A percentile compares a stretch with the other conserved stretches of the same genome.
Evolutionary conservation across 108 stramenopile species (phyloP).

Genomic region (Licmophora abbreviata): DNA sequence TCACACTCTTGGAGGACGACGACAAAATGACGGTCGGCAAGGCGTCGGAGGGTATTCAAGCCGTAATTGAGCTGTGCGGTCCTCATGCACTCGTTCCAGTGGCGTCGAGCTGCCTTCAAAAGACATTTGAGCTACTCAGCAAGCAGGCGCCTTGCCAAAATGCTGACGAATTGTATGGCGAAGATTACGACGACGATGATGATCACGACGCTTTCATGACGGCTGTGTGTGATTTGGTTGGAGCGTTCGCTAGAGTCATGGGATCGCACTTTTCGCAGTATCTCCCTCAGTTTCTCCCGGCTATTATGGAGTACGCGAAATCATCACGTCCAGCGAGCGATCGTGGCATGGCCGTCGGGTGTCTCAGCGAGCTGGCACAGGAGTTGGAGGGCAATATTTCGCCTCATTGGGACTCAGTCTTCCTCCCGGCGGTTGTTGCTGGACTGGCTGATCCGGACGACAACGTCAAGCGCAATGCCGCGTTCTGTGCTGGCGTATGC

Average conservation of each 20-base stretch:
- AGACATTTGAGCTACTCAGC: slow-evolving; percentile 55
- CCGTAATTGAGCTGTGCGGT: slow-evolving; percentile 82
- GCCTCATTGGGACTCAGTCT: slow-evolving; percentile 75
- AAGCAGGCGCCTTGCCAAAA: slow-evolving; percentile 77
- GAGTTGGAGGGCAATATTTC: slow-evolving; percentile 62
- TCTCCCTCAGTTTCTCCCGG: slow-evolving; percentile 77
- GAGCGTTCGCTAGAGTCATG: slow-evolving; percentile 77
- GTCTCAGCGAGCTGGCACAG: slow-evolving; percentile 90
- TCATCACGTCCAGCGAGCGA: slow-evolving; percentile 83
- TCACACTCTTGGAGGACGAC: slow-evolving; percentile 69
- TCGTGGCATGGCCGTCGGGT: slow-evolving; percentile 93
- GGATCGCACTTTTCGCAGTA: slow-evolving; percentile 75
- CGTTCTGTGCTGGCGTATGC: slow-evolving; percentile 87
- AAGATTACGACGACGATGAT: slow-evolving; percentile 85
- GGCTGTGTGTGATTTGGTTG: slow-evolving; percentile 83
- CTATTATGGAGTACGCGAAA: slow-evolving; percentile 84
- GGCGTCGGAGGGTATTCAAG: slow-evolving; percentile 82
- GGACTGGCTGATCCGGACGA: slow-evolving; percentile 79
- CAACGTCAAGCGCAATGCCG: slow-evolving; percentile 88
- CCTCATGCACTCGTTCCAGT: slow-evolving; percentile 66
- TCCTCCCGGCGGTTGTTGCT: slow-evolving; percentile 71
- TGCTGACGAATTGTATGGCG: slow-evolving; percentile 54
- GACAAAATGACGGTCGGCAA: slow-evolving; percentile 82
- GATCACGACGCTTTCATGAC: slow-evolving; percentile 91
- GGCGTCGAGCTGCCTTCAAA: slow-evolving; percentile 56